phyloP scores from a whole-genome alignment of 192 early-diverging fungal genomes.

The Linnemannia schmuckeri region DNA sequence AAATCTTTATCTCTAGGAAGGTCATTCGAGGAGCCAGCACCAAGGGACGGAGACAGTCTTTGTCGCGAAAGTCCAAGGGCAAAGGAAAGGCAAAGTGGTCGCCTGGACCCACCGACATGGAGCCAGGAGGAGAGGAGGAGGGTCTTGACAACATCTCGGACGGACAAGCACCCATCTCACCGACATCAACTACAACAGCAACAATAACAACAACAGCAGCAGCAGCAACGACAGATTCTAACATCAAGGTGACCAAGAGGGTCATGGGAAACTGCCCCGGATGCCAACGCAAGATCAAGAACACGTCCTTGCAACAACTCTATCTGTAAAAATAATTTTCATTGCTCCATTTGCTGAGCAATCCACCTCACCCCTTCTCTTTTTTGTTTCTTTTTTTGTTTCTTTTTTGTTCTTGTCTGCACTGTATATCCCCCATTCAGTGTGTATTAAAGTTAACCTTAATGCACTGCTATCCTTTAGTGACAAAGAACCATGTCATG shows the following conservation, averaged over 20 bases:
- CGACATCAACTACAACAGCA: background rate
- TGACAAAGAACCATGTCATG: background rate
- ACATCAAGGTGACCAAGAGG: conserved; percentile 21
- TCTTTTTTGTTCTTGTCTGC: background rate
- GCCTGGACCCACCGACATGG: background rate
- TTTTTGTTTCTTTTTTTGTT: background rate
- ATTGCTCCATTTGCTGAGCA: background rate
- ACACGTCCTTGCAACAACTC: conserved; percentile 24
- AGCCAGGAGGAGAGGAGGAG: background rate
- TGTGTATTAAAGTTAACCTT: background rate
- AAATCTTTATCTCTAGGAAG: conserved; percentile 17
- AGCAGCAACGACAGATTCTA: background rate
- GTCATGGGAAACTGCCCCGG: conserved; percentile 20
- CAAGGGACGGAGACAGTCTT: conserved; percentile 13
- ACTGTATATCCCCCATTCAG: background rate
- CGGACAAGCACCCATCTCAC: background rate
- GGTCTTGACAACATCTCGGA: background rate
- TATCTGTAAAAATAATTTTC: conserved; percentile 22
- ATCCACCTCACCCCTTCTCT: background rate
- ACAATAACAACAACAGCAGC: background rate
- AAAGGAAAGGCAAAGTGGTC: conserved; percentile 20
- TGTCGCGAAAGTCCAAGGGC: background rate
- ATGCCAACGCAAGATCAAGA: conserved; percentile 32
- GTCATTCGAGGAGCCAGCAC: background rate
- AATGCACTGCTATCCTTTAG: background rate